Base-by-base conservation (phyloP, 2,329 filamentous ascomycete species). In the Chrysosporium keratinophilum region DNA sequence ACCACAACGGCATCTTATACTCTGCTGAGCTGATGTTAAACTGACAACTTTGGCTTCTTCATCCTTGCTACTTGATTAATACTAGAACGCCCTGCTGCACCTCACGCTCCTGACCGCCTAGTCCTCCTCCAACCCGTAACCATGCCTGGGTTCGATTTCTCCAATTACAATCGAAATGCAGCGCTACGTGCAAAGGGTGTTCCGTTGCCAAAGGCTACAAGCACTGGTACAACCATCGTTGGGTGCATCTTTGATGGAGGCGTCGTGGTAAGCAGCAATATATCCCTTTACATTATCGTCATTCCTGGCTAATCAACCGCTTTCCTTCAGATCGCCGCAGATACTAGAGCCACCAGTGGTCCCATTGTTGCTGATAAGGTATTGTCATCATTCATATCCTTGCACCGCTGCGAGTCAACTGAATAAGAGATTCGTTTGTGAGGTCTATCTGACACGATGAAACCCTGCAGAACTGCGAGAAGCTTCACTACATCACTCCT, bases 141-240 rank as follows among this genome's bases (percentile, higher is more conserved):
- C 65, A 98, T 98, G 93, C 84, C 87, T 65, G 90, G 90, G 76
- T 95, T 96, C 80, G 90, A 97, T 77, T 98, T 98, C 80, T 94
- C 89, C 73, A 98, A 98, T 80, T 93, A 97, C 82, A 95, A 95
- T 81, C 88, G 93, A 78, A 98, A 98, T 82, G 83, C 86, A 70
- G 91, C 91, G 60, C 83, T 98, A 63, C 91, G 97, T 72, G 88
- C 91, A 65, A 83, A 85, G 73, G 94, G 94, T 63, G 85, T 97
- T 50, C 93, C 93, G 58, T 78, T 97, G 57, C 93, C 94, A 65
- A 97, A 96, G 77, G 93, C 93, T 59, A 98, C 93, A 57, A 96
- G 90, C 75, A 98, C 93, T 57, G 93, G 93, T 77, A 98, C 93
- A 56, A 98, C 93, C 60, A 98, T 98, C 74, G 93, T 98, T 50